Percentiles rank a stretch among this genome's conserved stretches.
Evolutionary conservation across 2,329 filamentous ascomycete species (phyloP).

Genomic region (Exophiala aquamarina): DNA sequence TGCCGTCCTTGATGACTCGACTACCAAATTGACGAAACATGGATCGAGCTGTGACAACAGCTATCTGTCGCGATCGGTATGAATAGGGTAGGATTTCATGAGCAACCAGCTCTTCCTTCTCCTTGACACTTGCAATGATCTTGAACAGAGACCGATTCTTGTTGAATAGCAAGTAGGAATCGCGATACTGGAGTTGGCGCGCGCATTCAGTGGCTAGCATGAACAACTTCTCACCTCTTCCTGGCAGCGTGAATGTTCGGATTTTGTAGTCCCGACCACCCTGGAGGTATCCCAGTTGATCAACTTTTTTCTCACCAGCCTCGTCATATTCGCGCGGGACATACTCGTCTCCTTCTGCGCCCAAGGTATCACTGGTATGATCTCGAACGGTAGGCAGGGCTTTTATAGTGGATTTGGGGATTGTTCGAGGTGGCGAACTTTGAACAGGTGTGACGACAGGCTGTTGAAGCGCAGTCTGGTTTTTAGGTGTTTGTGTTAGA

Average conservation of each 20-base stretch:
- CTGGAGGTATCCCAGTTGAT: constrained; percentile 74
- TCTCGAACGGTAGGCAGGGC: constrained; percentile 93
- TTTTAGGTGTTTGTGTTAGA: constrained; percentile 40
- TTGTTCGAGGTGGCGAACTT: constrained; percentile 54
- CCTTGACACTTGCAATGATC: constrained; percentile 92
- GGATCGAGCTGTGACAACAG: constrained; percentile 93
- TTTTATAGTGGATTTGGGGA: constrained; percentile 66
- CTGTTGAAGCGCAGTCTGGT: constrained; percentile 22
- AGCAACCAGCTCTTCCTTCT: constrained; percentile 93
- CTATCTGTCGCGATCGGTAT: constrained; percentile 96
- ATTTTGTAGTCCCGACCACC: constrained; percentile 88
- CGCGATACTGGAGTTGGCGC: constrained; percentile 86
- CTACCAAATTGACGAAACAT: constrained; percentile 99
- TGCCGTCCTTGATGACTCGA: constrained; percentile 83
- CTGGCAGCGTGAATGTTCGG: constrained; percentile 87
- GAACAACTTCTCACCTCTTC: constrained; percentile 89
- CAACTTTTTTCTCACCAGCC: constrained; percentile 90
- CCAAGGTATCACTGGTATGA: constrained; percentile 94
- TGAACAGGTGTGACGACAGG: constrained; percentile 53
- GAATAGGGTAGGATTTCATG: constrained; percentile 97
- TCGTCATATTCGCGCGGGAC: constrained; percentile 91
- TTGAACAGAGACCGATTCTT: constrained; percentile 96
- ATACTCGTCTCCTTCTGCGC: constrained; percentile 87
- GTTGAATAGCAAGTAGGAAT: constrained; percentile 98
- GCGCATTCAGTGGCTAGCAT: constrained; percentile 99